phyloP scores from a whole-genome alignment of 768 basidiomycete species.

The Lactarius indigo region DNA sequence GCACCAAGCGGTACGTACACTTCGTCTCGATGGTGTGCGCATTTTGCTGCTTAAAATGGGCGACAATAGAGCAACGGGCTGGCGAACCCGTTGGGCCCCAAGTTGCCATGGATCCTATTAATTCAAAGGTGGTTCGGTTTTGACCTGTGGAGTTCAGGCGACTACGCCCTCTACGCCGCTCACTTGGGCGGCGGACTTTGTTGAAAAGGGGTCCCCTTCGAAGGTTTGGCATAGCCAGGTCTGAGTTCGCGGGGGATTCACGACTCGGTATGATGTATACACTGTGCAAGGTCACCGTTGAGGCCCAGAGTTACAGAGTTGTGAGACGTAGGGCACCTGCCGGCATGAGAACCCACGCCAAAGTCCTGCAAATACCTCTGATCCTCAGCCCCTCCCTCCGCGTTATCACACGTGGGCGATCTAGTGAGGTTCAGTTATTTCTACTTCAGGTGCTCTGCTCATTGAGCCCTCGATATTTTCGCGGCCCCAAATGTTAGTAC shows the following conservation, averaged over 20 bases:
- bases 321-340: not conserved
- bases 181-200: not conserved
- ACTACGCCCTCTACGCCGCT: not conserved
- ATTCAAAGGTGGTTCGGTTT: not conserved
- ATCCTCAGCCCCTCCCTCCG: not conserved
- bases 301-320: not conserved
- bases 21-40: not conserved
- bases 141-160: not conserved
- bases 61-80: not conserved
- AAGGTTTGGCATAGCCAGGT: not conserved
- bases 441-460: constrained; percentile 2
- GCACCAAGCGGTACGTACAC: not conserved
- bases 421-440: not conserved
- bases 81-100: not conserved
- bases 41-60: too few relatives aligned
- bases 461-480: not conserved
- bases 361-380: not conserved
- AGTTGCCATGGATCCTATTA: not conserved
- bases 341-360: not conserved
- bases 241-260: not conserved
- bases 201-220: not conserved
- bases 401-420: not conserved
- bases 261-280: not conserved
- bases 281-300: not conserved
- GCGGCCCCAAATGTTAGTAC: not conserved